A percentile compares a stretch with the other conserved stretches of the same genome.
Evolutionary conservation across 2,329 filamentous ascomycete genomes (phyloP).

Genomic region (Chaetomium strumarium): DNA sequence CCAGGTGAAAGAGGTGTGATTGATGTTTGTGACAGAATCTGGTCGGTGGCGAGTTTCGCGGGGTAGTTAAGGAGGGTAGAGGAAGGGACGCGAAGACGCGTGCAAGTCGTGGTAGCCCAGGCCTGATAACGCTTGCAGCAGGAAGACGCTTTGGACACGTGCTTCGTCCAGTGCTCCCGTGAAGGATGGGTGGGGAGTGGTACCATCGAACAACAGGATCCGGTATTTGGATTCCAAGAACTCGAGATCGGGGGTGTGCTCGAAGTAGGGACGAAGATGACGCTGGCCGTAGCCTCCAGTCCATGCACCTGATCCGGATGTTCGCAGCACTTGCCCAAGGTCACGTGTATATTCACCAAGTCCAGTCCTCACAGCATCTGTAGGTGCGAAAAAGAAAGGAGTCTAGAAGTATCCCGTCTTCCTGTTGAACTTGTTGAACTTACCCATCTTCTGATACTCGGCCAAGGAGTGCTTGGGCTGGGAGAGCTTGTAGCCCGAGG

Average conservation of each 20-base stretch:
- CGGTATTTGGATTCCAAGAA: not conserved
- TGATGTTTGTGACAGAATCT: not conserved
- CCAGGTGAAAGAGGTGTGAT: not conserved
- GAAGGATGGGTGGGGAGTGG: not conserved
- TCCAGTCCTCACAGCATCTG: not conserved
- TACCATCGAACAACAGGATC: not conserved
- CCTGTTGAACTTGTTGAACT: slow-evolving; percentile 39
- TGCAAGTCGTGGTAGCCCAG: not conserved
- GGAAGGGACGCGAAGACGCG: not conserved
- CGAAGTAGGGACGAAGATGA: not conserved
- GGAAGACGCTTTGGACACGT: not conserved
- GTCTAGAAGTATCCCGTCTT: not conserved
- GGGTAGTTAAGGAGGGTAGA: not conserved
- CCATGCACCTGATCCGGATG: not conserved
- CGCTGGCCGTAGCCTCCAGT: not conserved
- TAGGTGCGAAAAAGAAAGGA: not conserved
- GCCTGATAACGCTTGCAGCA: not conserved
- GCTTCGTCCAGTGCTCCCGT: not conserved
- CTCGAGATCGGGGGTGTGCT: not conserved
- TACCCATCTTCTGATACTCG: slow-evolving; percentile 91
- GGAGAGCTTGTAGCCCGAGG: slow-evolving; percentile 94
- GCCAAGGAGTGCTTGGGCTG: slow-evolving; percentile 95
- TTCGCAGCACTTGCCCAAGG: slow-evolving; percentile 6
- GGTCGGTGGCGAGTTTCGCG: slow-evolving; percentile 2
- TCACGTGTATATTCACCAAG: not conserved